phyloP scores from a whole-genome alignment of 2,329 filamentous ascomycete species.

The Pyricularia sp. region DNA sequence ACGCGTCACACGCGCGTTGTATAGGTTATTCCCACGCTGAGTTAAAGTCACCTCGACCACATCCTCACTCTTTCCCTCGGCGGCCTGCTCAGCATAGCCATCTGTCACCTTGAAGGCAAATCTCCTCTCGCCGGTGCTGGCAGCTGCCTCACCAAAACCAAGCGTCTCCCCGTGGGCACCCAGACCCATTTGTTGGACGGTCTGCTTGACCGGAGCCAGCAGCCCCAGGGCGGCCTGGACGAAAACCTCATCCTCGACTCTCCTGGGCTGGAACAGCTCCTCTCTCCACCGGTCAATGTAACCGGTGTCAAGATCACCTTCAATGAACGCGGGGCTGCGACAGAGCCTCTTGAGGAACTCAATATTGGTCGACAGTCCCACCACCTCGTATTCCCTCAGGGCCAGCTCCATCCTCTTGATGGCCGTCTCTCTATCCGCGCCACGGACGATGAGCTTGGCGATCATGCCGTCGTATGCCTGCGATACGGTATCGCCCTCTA shows the following conservation, averaged over 20 bases:
- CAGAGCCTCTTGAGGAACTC: constrained; percentile 90
- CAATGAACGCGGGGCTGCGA: constrained; percentile 66
- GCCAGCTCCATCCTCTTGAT: constrained; percentile 72
- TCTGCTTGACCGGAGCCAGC: constrained; percentile 25
- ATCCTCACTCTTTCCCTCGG: constrained; percentile 36
- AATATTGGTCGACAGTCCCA: constrained; percentile 86
- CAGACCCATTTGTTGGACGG: constrained; percentile 19
- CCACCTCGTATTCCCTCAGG: constrained; percentile 80
- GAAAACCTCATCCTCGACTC: constrained; percentile 58
- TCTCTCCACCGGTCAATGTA: constrained; percentile 84
- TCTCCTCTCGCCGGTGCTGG: constrained; percentile 28
- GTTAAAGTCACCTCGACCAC: constrained; percentile 40
- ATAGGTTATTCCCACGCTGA: constrained; percentile 34
- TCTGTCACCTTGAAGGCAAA: constrained; percentile 46
- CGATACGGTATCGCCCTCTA: constrained; percentile 81
- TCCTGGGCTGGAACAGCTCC: constrained; percentile 58
- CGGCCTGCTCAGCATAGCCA: constrained; percentile 36
- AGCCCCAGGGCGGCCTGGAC: constrained; percentile 77
- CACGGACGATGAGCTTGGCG: constrained; percentile 88
- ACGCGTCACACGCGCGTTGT: constrained; percentile 31
- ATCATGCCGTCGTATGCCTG: constrained; percentile 99
- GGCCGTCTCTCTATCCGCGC: constrained; percentile 62
- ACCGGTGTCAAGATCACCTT: constrained; percentile 84
- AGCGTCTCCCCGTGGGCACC: constrained; percentile 36
- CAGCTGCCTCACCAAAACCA: constrained; percentile 35